Evolutionary conservation across 148 eudicot species (phyloP), one percentile per base, ranked within the genome.

Genomic region (Chenopodium album): DNA sequence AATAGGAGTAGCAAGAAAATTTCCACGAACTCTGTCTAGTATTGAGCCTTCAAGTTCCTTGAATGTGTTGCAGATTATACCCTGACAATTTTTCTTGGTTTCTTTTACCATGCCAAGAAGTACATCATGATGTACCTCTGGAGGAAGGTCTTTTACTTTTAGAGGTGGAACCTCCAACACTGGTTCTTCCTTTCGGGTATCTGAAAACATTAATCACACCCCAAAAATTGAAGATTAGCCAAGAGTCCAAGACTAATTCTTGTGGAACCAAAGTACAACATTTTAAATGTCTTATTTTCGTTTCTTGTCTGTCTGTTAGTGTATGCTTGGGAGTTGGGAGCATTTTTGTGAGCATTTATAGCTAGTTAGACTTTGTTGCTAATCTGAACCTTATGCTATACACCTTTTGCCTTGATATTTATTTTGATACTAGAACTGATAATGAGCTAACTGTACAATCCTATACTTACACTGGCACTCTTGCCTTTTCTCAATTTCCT

Each of bases 61-160:
- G 71, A 87, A 88, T 1, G 92, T 85, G 87, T 90, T 90, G 83
- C 85, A 88, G 59, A 90, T 88, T 19, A 88, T 80, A 56, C 89
- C 90, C 54, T 78, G 71, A 80, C 80, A 77, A 56, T 60, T 80
- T 11, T 48, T 75, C 60, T 81, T 88, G 9, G 85, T 85, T 76
- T 79, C 87, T 82, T 86, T 79, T 7, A 82, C 73, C 82, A 86
- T 70, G 31, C 28, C 66, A 22, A 31, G 48, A 4, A 80, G 9
- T n/a, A 78, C 65, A 7, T 81, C 63, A 71, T 81, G 85, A 63
- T 73, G 76, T 4, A 66, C 77, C 20, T 85, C 88, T 31, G 84
- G 79, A 37, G 90, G 88, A 69, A 89, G 77, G 78, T 89, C 89
- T 75, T 85, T 85, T 47, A 89, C 84, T 83, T 83, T 89, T 4